Percentiles rank a stretch among this genome's conserved stretches.
phyloP scores from a whole-genome alignment of 148 eudicot species.

The Rhododendron simsii region DNA sequence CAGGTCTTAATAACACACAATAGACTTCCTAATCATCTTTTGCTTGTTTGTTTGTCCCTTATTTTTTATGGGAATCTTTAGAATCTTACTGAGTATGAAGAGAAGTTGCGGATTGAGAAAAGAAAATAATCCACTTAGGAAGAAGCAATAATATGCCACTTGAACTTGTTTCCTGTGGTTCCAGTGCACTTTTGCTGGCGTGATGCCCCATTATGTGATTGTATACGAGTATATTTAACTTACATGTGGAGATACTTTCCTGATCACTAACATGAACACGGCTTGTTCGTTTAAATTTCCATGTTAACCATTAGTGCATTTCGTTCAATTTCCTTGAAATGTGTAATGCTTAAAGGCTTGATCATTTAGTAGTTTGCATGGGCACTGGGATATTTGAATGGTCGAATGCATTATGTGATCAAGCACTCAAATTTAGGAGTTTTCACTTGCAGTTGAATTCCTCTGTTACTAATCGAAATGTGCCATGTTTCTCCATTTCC shows the following conservation, averaged over 20 bases:
- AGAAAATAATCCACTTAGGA: neutral
- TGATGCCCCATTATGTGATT: neutral
- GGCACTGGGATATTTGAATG: neutral
- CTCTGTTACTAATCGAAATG: neutral
- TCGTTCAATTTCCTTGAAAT: neutral
- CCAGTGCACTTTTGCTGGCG: neutral
- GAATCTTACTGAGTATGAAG: neutral
- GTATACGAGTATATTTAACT: neutral
- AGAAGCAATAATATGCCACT: neutral
- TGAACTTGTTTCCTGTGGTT: neutral
- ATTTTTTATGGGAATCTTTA: neutral
- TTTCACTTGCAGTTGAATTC: neutral
- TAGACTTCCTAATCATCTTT: neutral
- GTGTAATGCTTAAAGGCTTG: neutral
- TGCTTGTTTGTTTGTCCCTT: neutral
- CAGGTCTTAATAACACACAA: slow-evolving; percentile 46
- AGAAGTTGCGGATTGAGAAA: neutral
- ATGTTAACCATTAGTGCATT: neutral
- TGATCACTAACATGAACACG: neutral
- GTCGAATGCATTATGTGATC: neutral
- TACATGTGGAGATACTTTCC: neutral
- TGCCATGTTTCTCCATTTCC: slow-evolving; percentile 12
- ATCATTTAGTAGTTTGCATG: neutral
- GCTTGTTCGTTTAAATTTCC: neutral
- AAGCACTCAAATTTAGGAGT: neutral